Conservation (phyloP, 2,329 filamentous ascomycete genomes). For the Fusarium palustre region DNA sequence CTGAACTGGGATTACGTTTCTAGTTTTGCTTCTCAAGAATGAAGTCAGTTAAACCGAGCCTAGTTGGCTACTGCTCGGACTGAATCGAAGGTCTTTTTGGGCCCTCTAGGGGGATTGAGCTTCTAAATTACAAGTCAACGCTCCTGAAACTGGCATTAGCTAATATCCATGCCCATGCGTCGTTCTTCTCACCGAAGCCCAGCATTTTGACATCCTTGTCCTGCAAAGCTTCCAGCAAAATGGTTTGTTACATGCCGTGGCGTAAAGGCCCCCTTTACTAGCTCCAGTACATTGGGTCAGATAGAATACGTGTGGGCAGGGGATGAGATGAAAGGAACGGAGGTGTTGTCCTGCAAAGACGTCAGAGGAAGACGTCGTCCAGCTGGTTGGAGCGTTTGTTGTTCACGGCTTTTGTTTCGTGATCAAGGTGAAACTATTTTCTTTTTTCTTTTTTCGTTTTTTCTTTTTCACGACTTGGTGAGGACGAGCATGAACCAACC, state of each 20-base stretch:
- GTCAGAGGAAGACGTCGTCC: not conserved
- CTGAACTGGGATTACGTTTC: too few relatives aligned
- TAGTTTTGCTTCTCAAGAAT: too few relatives aligned
- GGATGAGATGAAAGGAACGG: conserved; percentile 3
- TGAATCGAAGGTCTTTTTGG: too few relatives aligned
- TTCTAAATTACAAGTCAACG: too few relatives aligned
- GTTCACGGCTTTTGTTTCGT: not conserved
- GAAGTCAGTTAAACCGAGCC: too few relatives aligned
- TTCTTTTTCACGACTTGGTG: not conserved
- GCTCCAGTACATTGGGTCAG: conserved; percentile 15
- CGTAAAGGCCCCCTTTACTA: conserved; percentile 18
- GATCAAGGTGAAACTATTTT: not conserved
- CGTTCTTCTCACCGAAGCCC: conserved; percentile 16
- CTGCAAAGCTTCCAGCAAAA: conserved; percentile 11
- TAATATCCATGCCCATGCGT: conserved; percentile 6
- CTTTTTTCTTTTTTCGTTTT: not conserved
- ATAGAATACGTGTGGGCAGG: conserved; percentile 15
- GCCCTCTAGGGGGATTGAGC: too few relatives aligned
- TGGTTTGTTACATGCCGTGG: conserved; percentile 31
- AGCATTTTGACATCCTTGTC: conserved; percentile 14
- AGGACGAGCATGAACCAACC: conserved; percentile 9
- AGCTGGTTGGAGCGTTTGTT: conserved; percentile 5
- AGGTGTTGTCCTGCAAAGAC: not conserved
- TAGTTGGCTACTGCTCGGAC: too few relatives aligned
- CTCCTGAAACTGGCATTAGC: conserved; percentile 33